Evolutionary conservation across 768 basidiomycete species (phyloP).

Genomic region (Nidularia sp.): DNA sequence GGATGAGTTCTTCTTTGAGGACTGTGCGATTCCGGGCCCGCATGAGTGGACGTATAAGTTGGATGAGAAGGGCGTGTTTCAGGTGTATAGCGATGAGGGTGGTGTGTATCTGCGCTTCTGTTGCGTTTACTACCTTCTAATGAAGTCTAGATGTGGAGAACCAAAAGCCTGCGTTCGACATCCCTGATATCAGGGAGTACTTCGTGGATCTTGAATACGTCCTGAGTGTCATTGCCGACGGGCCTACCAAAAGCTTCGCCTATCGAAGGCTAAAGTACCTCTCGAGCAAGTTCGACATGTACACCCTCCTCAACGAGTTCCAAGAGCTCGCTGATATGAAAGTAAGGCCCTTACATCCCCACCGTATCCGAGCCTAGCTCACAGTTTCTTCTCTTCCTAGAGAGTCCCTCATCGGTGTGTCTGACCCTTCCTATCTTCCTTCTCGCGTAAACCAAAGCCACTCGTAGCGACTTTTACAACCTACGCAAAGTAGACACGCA

Average conservation of each 20-base stretch:
- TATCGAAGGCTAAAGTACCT: constrained; percentile 90
- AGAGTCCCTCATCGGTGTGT: constrained; percentile 77
- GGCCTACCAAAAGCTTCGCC: constrained; percentile 94
- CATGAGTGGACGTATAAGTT: constrained; percentile 66
- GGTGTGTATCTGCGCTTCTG: constrained; percentile 16
- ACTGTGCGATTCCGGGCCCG: constrained; percentile 69
- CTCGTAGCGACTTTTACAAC: constrained; percentile 91
- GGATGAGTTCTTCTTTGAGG: constrained; percentile 63
- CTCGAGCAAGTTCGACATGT: constrained; percentile 91
- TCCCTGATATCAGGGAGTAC: constrained; percentile 89
- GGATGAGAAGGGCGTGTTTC: constrained; percentile 88
- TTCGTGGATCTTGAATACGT: constrained; percentile 94
- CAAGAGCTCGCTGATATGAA: constrained; percentile 97
- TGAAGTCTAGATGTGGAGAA: constrained; percentile 13
- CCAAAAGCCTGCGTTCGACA: constrained; percentile 61
- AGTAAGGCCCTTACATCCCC: constrained; percentile 36
- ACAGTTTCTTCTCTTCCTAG: constrained; percentile 26
- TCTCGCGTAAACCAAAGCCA: neutral
- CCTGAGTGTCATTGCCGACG: constrained; percentile 86
- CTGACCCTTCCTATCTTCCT: neutral
- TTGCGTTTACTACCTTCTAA: neutral
- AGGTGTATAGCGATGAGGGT: constrained; percentile 59
- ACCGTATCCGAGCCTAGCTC: neutral
- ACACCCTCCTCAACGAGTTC: constrained; percentile 85
- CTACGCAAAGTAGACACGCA: constrained; percentile 98